Conservation (phyloP, 306 rosid genomes). For the Cyamopsis tetragonoloba region DNA sequence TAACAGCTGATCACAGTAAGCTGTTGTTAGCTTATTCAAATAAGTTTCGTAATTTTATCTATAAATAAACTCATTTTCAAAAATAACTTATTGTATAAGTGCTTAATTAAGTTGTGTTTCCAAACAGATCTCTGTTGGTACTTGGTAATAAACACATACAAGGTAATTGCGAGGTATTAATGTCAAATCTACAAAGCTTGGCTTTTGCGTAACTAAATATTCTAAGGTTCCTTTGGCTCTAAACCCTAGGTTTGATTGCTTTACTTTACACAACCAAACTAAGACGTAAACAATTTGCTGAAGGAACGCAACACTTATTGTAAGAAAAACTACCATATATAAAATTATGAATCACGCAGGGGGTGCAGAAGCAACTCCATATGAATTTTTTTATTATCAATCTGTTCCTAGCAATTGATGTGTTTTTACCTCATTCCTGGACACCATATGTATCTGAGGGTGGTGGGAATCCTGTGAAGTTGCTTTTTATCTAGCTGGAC, state of each 20-base stretch:
- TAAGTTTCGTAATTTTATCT: too few relatives aligned
- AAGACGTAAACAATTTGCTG: neutral
- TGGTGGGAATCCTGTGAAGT: neutral
- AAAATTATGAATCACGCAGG: neutral
- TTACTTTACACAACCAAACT: neutral
- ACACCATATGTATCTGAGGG: neutral
- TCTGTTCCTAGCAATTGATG: neutral
- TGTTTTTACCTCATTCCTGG: neutral
- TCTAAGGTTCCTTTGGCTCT: neutral
- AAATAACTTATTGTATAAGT: too few relatives aligned
- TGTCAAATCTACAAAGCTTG: too few relatives aligned
- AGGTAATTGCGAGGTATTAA: too few relatives aligned
- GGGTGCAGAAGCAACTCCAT: neutral
- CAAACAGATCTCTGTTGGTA: too few relatives aligned
- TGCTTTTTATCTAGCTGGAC: neutral
- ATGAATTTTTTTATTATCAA: neutral
- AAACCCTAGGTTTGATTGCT: conserved; percentile 10
- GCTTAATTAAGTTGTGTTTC: too few relatives aligned
- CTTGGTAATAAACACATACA: too few relatives aligned
- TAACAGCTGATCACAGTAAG: too few relatives aligned
- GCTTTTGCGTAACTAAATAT: too few relatives aligned
- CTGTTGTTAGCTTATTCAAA: too few relatives aligned
- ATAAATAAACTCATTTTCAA: too few relatives aligned
- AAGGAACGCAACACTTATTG: neutral
- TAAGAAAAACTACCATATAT: neutral